Percentiles rank a stretch among this genome's conserved stretches.
These are phyloP conservation scores for Pistacia vera DNA, from an alignment of 345 rosid genomes.

Conservation along the genomic window DNA sequence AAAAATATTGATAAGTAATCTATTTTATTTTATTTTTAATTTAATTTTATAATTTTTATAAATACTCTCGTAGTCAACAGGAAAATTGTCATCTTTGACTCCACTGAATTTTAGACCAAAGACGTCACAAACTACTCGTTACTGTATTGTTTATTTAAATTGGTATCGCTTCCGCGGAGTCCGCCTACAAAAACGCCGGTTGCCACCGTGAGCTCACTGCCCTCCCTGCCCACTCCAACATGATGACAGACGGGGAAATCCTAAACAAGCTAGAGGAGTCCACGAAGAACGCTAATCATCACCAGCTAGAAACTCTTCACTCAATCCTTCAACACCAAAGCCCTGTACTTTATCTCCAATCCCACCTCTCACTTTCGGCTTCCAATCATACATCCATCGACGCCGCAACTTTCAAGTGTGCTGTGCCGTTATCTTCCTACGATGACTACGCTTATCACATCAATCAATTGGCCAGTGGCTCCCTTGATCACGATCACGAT, in stretches of 20 bases:
- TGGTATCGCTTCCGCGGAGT: not conserved
- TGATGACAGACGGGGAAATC: conserved; percentile 31
- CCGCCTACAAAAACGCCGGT: not conserved
- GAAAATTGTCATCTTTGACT: not conserved
- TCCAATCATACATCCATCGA: conserved; percentile 17
- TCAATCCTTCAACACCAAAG: conserved; percentile 48
- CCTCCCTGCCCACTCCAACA: not conserved
- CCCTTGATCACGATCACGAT: not conserved
- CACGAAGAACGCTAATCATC: conserved; percentile 33
- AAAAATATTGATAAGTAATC: too few species aligned
- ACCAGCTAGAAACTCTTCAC: conserved; percentile 43
- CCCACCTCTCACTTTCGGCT: conserved; percentile 21
- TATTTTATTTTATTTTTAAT: too few species aligned
- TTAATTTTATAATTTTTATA: too few species aligned
- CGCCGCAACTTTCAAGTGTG: conserved; percentile 28
- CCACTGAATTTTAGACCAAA: not conserved
- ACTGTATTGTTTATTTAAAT: not conserved
- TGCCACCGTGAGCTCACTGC: not conserved
- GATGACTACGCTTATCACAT: conserved; percentile 47
- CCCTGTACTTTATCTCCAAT: conserved; percentile 39
- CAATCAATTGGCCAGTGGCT: conserved; percentile 36
- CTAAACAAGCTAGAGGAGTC: conserved; percentile 39
- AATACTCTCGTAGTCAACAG: not conserved
- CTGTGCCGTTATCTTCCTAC: conserved; percentile 45
- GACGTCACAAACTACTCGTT: not conserved